phyloP scores from a whole-genome alignment of 768 basidiomycete genomes.

The Paxillus ammoniavirescens region DNA sequence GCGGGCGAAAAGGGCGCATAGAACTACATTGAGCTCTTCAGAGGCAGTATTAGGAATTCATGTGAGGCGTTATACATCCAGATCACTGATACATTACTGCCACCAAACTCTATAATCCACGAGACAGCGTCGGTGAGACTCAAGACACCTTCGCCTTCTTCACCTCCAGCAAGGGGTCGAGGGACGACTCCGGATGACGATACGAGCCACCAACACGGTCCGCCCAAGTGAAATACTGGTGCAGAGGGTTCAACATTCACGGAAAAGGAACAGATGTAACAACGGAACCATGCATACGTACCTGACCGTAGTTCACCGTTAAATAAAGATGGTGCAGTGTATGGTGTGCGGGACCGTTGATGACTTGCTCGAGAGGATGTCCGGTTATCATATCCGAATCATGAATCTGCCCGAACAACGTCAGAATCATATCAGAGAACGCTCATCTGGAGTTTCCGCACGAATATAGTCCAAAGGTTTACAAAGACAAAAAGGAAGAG shows the following conservation, averaged over 20 bases:
- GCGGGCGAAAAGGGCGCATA: background rate
- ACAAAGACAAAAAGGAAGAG: conserved; percentile 86
- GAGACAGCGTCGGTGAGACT: background rate
- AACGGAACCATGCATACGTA: conserved; percentile 50
- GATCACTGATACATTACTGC: conserved; percentile 1
- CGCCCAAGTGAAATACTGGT: conserved; percentile 94
- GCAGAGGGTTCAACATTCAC: conserved; percentile 15
- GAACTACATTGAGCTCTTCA: background rate
- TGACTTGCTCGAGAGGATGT: conserved; percentile 79
- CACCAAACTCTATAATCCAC: background rate
- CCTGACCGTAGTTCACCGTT: conserved; percentile 94
- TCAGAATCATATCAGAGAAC: background rate
- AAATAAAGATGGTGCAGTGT: conserved; percentile 97
- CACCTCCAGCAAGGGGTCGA: conserved; percentile 81
- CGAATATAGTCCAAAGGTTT: conserved; percentile 93
- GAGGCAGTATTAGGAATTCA: conserved; percentile 11
- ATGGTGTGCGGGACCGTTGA: conserved; percentile 99
- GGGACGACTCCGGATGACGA: conserved; percentile 76
- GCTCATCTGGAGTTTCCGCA: conserved; percentile 35
- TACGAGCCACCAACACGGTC: conserved; percentile 85
- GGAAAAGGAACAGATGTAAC: conserved; percentile 1
- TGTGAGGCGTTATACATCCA: background rate
- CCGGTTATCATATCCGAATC: conserved; percentile 99
- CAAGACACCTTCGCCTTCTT: conserved; percentile 29
- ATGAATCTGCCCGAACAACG: conserved; percentile 67